Evolutionary conservation across 768 basidiomycete genomes (phyloP), one percentile per base, ranked within the genome.

Genomic region (Stropharia rugosoannulata): DNA sequence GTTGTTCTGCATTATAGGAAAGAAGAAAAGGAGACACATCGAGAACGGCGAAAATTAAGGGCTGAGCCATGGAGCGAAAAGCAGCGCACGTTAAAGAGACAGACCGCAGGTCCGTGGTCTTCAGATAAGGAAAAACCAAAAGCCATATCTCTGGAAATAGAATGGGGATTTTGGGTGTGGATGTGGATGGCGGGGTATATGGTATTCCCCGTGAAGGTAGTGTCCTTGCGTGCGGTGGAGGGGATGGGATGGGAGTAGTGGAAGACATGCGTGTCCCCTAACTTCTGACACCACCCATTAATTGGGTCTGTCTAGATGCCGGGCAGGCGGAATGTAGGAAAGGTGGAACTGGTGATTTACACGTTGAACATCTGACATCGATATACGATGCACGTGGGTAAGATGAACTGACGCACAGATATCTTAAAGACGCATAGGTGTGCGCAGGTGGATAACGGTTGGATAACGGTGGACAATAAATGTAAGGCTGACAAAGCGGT

Each of bases 101-200:
- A 2, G 71, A 55, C 13, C 64, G 66, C n/a, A 74, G 59, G 38
- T 70, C 69, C 10, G 58, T 42, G 19, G 65, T 47, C 11, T 64
- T 63, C 51, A 76, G 71, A 38, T 66, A 61, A 10, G 65, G 61
- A 60, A 73, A 71, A 18, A 74, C 65, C n/a, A 65, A 59, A 11
- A 71, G 54, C 73, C 73, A 74, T 19, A 75, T 57, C 55, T 76
- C 75, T 12, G 71, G 70, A 6, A 70, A 68, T 42, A 72, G 44
- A 40, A 44, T 35, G 13, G 39, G 32, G 3, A 19, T 42, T 29
- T 32, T 35, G 22, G 41, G 15, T 36, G 29, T 12, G 29, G 51
- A 35, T 36, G 19, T 12, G 29, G 51, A 35, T 36, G 19, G 42
- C 11, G 19, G 16, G 27, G 37, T 22, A 18, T 41, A 19, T 12